Base-by-base conservation (phyloP, 768 basidiomycete species). In the Hygrophorus pudorinus region DNA sequence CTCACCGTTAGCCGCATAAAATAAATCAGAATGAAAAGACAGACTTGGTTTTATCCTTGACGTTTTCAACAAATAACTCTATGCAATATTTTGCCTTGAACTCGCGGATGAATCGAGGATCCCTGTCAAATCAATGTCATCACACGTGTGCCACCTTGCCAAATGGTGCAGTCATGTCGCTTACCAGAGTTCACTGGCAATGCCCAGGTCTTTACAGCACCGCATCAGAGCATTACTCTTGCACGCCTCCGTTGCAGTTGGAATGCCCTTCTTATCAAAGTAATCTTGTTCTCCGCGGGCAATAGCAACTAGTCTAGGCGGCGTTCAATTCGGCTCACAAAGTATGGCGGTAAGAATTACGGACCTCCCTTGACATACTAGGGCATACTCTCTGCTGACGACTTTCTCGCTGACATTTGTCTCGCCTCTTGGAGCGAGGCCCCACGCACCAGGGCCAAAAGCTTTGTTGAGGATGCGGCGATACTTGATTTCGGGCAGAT, bases 221-320 rank as follows among this genome's bases (percentile, higher is more conserved):
- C 94, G 72, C 93, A 97, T 96, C 24, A 98, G 68, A 0, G 94
- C 94, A 51, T 98, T 98, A 58, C 87, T 90, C 64, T 97, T 98
- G 67, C 85, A 89, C 0, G 83, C 90, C 60, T 98, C 94, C 0
- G 85, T 87, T 0, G 94, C 94, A 0, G 94, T 98, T 1, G 94
- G 78, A 40, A 98, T 79, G 11, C 91, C 90, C 0, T 75, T 73
- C 5, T 86, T 82, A 55, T 93, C 91, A 54, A 97, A 98, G 63
- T 92, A 97, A 53, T 96, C 90, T 53, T 97, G 92, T 65, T 98
- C 94, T 24, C 94, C 94, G 40, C 93, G 74, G 2, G 94, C 86
- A 49, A 97, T 80, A 7, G 77, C 85, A 2, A 97, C 90, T 13
- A 98, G 68, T 44, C 93, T 94, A 48, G 10, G 36, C 2, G 18